Evolutionary conservation across 257 asterid genomes (phyloP).

Genomic region (Nicotiana undulata): DNA sequence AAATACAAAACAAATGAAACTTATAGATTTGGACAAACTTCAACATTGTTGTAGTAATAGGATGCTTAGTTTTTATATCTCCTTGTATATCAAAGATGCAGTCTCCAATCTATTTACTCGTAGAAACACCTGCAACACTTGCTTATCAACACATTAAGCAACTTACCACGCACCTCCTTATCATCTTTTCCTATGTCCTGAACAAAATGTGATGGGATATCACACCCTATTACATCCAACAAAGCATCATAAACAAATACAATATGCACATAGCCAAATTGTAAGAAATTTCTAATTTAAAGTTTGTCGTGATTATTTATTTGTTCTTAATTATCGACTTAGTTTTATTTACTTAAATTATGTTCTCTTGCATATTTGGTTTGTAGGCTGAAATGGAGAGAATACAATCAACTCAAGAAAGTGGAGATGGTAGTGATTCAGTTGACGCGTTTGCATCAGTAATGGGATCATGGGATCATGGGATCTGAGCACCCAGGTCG

Average conservation of each 20-base stretch:
- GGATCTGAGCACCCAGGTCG: too few species aligned
- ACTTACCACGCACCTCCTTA: conserved; percentile 53
- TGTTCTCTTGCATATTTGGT: too few species aligned
- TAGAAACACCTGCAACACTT: conserved; percentile 78
- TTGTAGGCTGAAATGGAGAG: too few species aligned
- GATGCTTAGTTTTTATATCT: conserved; percentile 27
- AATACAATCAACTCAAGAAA: too few species aligned
- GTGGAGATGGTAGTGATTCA: too few species aligned
- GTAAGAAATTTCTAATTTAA: too few species aligned
- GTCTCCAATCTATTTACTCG: conserved; percentile 63
- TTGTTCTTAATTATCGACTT: too few species aligned
- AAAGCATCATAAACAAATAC: conserved; percentile 55
- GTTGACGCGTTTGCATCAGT: too few species aligned
- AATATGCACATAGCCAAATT: conserved; percentile 76
- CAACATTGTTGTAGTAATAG: not conserved
- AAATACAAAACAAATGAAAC: not conserved
- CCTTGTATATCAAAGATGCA: conserved; percentile 65
- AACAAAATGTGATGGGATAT: conserved; percentile 36
- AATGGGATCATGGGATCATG: too few species aligned
- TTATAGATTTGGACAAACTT: not conserved
- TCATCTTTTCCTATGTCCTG: conserved; percentile 58
- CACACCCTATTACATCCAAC: conserved; percentile 41
- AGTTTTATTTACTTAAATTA: too few species aligned
- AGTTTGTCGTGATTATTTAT: too few species aligned
- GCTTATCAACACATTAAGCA: conserved; percentile 70